Base-by-base conservation (phyloP, 2,329 filamentous ascomycete species). In the Blumeria graminis region DNA sequence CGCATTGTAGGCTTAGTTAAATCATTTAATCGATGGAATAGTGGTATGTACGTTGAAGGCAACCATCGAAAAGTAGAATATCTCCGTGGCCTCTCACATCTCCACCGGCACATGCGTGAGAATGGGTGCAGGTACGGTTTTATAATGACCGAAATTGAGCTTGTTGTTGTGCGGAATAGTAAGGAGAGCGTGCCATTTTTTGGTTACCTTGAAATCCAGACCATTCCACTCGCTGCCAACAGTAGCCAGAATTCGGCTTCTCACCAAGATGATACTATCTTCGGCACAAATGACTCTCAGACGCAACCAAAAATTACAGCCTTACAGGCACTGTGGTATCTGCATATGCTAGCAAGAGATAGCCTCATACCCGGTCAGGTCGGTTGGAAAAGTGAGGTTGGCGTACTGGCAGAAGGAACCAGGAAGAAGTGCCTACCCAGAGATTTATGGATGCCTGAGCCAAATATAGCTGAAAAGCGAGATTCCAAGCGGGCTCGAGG, bases 111-210 rank as follows among this genome's bases (percentile, higher is more conserved):
- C 65, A 94, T 95, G 87, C 87, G 90, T 68, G 87, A 94, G 70
- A 86, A 94, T 70, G 81, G 82, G 62, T 93, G 86, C 67, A 82
- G 90, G 58, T 96, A 95, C 68, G 90, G 90, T 56, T 96, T 94
- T 73, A 90, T 96, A 68, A 80, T 95, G 65, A 95, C 87, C 0
- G 90, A 95, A 70, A 94, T 94, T 63, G 90, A 96, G 71, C 80
- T 95, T 8, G 82, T 95, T 41, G 81, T 92, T 63, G 87, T 94
- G 0, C 86, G 89, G 64, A 86, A 84, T 61, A 88, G 89, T 55
- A 77, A 67, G 62, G 82, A 75, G 64, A 70, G 74, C 43, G 80
- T 80, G 0, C 89, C 89, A 0, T 81, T 87, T 67, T 95, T 68
- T 43, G 6, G 18, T 8, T 13, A 3, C 16, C 73, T 95, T 5